Evolutionary conservation across 345 rosid genomes (phyloP).

Genomic region (Toxicodendron radicans): DNA sequence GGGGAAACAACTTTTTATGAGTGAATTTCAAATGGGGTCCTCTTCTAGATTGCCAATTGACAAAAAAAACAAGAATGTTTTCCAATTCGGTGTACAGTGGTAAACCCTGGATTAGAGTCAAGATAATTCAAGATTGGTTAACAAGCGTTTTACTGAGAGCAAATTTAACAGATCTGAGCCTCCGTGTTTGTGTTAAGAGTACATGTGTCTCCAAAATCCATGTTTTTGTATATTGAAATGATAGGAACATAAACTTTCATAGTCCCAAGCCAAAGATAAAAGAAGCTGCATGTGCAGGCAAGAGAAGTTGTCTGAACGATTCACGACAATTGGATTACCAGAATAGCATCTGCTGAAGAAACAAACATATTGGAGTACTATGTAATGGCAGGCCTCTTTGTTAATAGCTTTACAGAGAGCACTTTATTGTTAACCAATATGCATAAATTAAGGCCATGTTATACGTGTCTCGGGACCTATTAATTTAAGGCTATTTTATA

Average conservation of each 20-base stretch:
- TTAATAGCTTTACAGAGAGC: no score
- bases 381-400: neutral
- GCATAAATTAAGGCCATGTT: neutral
- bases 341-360: neutral
- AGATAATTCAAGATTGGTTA: neutral
- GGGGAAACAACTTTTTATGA: no score
- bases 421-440: neutral
- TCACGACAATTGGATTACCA: neutral
- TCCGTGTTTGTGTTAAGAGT: neutral
- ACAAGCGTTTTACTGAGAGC: neutral
- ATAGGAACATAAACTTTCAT: neutral
- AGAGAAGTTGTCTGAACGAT: neutral
- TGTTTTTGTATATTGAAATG: no score
- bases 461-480: neutral
- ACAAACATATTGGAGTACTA: neutral
- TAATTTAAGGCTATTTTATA: neutral
- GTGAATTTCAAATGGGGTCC: no score
- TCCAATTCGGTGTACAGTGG: no score
- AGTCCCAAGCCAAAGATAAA: no score
- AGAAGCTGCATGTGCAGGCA: neutral
- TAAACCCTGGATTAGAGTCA: no score
- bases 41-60: no score
- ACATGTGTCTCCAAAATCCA: no score
- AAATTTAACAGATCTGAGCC: neutral
- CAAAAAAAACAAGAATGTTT: no score